These are phyloP conservation scores for Cocos nucifera DNA, from an alignment of 176 grass and related monocot species.

Conservation along the genomic window DNA sequence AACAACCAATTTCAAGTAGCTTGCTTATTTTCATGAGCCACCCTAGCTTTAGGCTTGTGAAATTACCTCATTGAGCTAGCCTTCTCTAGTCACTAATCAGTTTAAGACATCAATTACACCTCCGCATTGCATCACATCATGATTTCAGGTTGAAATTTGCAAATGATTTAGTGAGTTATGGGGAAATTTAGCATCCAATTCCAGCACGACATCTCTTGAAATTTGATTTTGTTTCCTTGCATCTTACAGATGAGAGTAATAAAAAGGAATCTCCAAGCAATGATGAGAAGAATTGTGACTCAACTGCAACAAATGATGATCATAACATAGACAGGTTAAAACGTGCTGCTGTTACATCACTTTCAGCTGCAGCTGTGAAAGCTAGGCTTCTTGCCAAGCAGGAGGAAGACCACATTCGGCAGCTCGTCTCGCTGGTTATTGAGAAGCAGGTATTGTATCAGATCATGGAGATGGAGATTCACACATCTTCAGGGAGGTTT, in stretches of 20 bases:
- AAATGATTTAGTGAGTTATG: too few relatives aligned
- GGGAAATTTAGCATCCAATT: background rate
- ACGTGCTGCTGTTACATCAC: slow-evolving; percentile 66
- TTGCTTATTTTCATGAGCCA: too few relatives aligned
- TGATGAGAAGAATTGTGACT: slow-evolving; percentile 31
- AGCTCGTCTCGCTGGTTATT: slow-evolving; percentile 62
- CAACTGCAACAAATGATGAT: slow-evolving; percentile 24
- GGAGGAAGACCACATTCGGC: slow-evolving; percentile 75
- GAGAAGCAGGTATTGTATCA: slow-evolving; percentile 62
- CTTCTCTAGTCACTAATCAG: too few relatives aligned
- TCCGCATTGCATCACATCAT: background rate
- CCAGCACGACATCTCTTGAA: background rate
- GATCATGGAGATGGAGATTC: background rate
- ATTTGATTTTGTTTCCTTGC: background rate
- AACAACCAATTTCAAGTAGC: too few relatives aligned
- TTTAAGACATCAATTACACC: too few relatives aligned
- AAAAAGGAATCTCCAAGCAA: slow-evolving; percentile 20
- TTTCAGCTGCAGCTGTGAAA: slow-evolving; percentile 86
- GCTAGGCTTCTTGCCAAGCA: slow-evolving; percentile 75
- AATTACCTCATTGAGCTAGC: too few relatives aligned
- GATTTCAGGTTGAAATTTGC: background rate
- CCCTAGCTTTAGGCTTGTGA: too few relatives aligned
- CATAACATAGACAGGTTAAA: slow-evolving; percentile 58
- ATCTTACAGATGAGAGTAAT: slow-evolving; percentile 33
- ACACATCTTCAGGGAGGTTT: too few relatives aligned